Base-by-base conservation (phyloP, 164 flowering plant species). In the Stephania yunnanensis region DNA sequence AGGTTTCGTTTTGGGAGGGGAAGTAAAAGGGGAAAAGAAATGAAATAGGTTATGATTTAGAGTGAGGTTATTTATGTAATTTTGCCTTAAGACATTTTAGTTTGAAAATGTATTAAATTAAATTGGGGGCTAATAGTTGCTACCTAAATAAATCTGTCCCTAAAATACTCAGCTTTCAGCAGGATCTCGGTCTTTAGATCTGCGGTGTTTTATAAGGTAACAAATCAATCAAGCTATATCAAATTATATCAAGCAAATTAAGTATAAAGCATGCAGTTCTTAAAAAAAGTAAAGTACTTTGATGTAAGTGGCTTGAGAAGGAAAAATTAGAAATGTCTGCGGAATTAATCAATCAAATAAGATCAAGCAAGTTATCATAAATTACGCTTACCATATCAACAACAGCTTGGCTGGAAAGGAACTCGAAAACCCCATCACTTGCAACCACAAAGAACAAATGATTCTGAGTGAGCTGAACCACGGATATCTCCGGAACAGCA, bases 341-440 rank as follows among this genome's bases (percentile, higher is more conserved):
- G 7, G 13, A 71, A 53, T 17, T 22, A 72, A 72, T 4, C 15
- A 45, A 10, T 30, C n/a, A 25, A 72, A 36, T 36, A 2, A 25
- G 4, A 29, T 7, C 48, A 17, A 50, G 63, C 46, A 45, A 58
- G 53, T 71, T 2, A 25, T 73, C 42, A 36, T 36, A 36, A 36
- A 30, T 68, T 19, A 46, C 61, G 19, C 48, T 81, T 90, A 94
- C 98, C 98, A 89, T 91, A 75, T 90, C 72, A 17, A 93, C 92
- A 71, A 95, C 99, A 7, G 87, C 80, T 83, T 95, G 97, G 91
- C 99, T 95, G 7, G 92, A 84, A 72, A 93, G 86, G 78, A 95
- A 93, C 84, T 95, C 98, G 31, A 95, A 95, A 71, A 95, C 91
- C 58, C 99, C 99, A 86, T 96, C 99, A 78, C 98, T 96, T 44